Evolutionary conservation across 2,329 filamentous ascomycete genomes (phyloP), one percentile per base, ranked within the genome.

Genomic region (Pyricularia grisea): DNA sequence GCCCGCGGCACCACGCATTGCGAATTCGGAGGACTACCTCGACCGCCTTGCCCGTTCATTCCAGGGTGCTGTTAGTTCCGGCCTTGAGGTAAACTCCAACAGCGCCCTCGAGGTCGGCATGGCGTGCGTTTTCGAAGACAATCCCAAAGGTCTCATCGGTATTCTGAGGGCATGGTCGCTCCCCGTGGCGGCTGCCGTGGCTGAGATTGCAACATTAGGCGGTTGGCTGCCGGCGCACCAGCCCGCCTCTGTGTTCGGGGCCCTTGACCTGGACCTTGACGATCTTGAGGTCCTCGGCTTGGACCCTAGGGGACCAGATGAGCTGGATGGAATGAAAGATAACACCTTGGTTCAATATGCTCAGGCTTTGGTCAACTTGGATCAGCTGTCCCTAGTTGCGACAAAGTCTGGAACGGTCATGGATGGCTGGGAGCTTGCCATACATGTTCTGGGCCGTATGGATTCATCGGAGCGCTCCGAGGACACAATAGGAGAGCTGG

Each of bases 351-450:
- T 90, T 7, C 81, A 87, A 66, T 98, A 97, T 77, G 91, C 94
- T 0, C 84, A 89, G 67, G 84, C 86, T 28, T 77, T 94, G 25
- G 83, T 90, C 36, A 84, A 83, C 70, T 83, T 84, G 71, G 82
- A 85, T 68, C 80, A 83, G 27, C 76, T 88, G 65, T 80, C 79
- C 0, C 74, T 79, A 3, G 70, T 72, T 11, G 74, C 72, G 65
- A 73, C 76, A 67, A 73, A 75, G 55, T 74, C 72, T 30, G 78
- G 74, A 27, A 76, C 78, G 14, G 75, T 78, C 17, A 82, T 85
- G 55, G 90, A 94, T 73, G 94, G 94, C 10, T 98, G 94, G 94
- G 93, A 97, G 79, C 81, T 97, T 75, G 91, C 93, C 0, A 88
- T 97, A 63, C 88, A 93, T 70, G 86, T 97, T 12, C 83, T 97